Conservation (phyloP, 1,284 basidiomycete genomes). For the Takashimella koratensis region DNA sequence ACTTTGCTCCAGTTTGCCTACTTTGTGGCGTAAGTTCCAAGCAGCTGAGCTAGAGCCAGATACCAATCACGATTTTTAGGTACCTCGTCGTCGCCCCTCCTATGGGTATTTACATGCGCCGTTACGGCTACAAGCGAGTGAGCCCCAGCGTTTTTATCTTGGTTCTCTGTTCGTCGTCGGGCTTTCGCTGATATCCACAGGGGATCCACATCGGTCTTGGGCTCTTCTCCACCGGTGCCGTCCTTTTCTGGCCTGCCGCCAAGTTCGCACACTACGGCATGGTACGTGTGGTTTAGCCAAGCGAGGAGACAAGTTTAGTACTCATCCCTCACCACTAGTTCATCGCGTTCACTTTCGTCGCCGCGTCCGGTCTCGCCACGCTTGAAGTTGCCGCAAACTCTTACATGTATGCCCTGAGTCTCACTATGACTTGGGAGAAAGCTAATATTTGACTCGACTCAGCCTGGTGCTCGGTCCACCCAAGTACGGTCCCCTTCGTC, state of each 20-base stretch:
- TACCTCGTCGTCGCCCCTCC: conserved; percentile 31
- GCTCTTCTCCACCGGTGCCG: conserved; percentile 25
- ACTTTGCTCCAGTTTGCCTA: conserved; percentile 40
- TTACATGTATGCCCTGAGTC: too few species aligned
- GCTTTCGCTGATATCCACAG: too few species aligned
- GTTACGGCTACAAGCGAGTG: conserved; percentile 36
- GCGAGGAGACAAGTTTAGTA: too few species aligned
- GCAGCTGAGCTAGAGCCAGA: background rate
- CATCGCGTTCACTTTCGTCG: conserved; percentile 35
- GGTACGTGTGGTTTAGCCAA: too few species aligned
- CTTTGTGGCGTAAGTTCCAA: conserved; percentile 17
- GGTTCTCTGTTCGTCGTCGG: too few species aligned
- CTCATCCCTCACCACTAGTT: too few species aligned
- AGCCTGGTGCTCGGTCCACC: conserved; percentile 32
- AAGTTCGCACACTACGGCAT: conserved; percentile 24
- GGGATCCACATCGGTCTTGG: conserved; percentile 37
- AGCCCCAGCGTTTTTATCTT: too few species aligned
- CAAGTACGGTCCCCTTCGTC: conserved; percentile 25
- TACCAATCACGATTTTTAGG: too few species aligned
- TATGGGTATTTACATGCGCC: conserved; percentile 36
- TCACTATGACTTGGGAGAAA: too few species aligned
- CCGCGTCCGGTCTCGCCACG: conserved; percentile 31
- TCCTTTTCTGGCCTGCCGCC: conserved; percentile 38
- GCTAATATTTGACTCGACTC: too few species aligned
- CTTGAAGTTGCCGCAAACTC: conserved; percentile 37